phyloP scores from a whole-genome alignment of 2,329 filamentous ascomycete species.

The Penicillium capsulatum region DNA sequence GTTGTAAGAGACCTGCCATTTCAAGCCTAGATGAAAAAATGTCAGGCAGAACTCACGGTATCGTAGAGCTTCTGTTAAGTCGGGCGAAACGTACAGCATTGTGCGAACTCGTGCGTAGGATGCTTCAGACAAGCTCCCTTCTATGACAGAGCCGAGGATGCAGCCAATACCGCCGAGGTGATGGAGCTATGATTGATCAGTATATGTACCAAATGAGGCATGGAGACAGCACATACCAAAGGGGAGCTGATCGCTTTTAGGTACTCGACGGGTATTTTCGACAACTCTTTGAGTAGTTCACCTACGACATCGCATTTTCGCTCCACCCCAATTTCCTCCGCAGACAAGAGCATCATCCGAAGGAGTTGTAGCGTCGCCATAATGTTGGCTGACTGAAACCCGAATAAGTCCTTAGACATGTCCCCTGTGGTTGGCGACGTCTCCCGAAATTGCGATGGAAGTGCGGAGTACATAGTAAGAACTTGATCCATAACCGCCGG shows the following conservation, averaged over 20 bases:
- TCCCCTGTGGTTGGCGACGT: constrained; percentile 29
- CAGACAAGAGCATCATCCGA: constrained; percentile 45
- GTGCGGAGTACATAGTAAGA: constrained; percentile 23
- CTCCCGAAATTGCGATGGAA: constrained; percentile 26
- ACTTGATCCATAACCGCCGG: constrained; percentile 24
- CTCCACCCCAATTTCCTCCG: constrained; percentile 37
- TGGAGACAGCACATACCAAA: constrained; percentile 23
- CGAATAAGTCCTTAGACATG: constrained; percentile 38
- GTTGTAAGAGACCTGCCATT: constrained; percentile 46
- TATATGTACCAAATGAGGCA: background rate
- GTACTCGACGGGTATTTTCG: constrained; percentile 44
- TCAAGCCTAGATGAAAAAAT: constrained; percentile 23
- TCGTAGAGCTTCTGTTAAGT: too few relatives aligned
- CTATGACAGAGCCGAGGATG: constrained; percentile 49
- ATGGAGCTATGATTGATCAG: constrained; percentile 32
- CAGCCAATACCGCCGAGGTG: constrained; percentile 49
- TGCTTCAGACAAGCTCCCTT: constrained; percentile 42
- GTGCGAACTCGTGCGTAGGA: constrained; percentile 42
- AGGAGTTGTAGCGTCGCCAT: constrained; percentile 48
- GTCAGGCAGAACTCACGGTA: background rate
- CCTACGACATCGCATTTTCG: constrained; percentile 46
- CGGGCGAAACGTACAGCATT: constrained; percentile 41
- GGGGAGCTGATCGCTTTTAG: constrained; percentile 48
- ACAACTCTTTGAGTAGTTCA: constrained; percentile 44
- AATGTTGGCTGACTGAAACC: constrained; percentile 51